Evolutionary conservation across 345 rosid genomes (phyloP), one percentile per base, ranked within the genome.

Genomic region (Cardamine occulta): DNA sequence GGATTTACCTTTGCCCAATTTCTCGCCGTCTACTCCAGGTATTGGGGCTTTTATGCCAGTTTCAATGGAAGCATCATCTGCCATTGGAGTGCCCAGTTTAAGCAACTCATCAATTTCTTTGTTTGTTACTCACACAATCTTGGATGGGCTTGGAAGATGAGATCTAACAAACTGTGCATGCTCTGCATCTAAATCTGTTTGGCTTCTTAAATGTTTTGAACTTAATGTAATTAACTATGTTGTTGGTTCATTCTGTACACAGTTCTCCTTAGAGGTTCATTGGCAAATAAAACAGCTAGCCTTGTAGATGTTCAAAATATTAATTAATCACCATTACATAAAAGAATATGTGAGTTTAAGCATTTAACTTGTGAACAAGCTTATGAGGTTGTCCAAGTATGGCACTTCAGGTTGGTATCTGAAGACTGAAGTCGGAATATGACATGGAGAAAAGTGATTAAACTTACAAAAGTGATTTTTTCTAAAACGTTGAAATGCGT

Each of bases 91-190:
- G 5, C 17, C 44, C 18, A 63, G 3, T 49, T 0, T 5, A 35
- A 39, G 52, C 0, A 62, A 55, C 4, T 74, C 34, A 17, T 54
- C 71, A 44, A 7, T 21, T 34, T 8, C 65, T 19, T 10, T 32
- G 57, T 74, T 31, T 31, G 29, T 74, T 55, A 42, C 65, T 55
- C 77, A 74, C 45, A 31, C 65, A 1, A 73, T 63, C 70, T 31
- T 74, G 37, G 71, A 65, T 0, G 72, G 72, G 4, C 49, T 7
- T 64, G 70, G 63, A 55, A 73, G 71, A 64, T 73, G 55, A 63
- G 39, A 28, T 28, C 28, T 6, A 63, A 53, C 1, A n/a, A 60
- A 34, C 49, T 60, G 4, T 52, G 4, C 47, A 26, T 47, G 31
- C 31, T 28, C 29, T 49, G 40, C 6, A 48, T 49, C 8, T 49